These are phyloP conservation scores for Pestalotiopsis sp. DNA, from an alignment of 2,329 filamentous ascomycete species.

Conservation along the genomic window DNA sequence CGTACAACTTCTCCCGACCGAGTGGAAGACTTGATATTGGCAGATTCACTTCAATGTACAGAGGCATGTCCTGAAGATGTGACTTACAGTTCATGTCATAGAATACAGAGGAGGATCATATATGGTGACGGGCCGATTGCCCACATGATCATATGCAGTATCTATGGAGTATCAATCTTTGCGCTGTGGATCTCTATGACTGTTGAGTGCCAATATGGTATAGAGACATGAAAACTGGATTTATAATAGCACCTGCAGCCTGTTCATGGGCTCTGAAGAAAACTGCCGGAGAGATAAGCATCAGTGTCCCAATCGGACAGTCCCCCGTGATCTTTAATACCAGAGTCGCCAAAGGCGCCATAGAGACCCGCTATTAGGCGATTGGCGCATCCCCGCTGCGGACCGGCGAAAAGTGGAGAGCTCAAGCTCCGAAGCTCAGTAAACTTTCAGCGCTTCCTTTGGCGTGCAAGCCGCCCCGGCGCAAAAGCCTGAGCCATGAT, in stretches of 20 bases:
- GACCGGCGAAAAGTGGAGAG: constrained; percentile 9
- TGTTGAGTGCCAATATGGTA: too few relatives aligned
- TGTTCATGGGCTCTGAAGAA: background rate
- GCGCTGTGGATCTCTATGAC: too few relatives aligned
- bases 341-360: constrained; percentile 1
- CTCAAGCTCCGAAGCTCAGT: constrained; percentile 8
- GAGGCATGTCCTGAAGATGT: too few relatives aligned
- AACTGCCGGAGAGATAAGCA: background rate
- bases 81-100: too few relatives aligned
- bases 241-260: too few relatives aligned
- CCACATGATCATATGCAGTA: too few relatives aligned
- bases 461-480: background rate
- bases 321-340: background rate
- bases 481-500: background rate
- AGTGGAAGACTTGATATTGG: constrained; percentile 26
- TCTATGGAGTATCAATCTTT: too few relatives aligned
- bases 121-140: too few relatives aligned
- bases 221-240: background rate
- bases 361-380: constrained; percentile 10
- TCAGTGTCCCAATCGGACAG: background rate
- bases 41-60: too few relatives aligned
- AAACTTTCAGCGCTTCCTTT: background rate
- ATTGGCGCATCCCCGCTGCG: constrained; percentile 6
- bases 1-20: constrained; percentile 36
- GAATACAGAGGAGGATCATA: too few relatives aligned